Percentiles rank a stretch among this genome's conserved stretches.
Evolutionary conservation across 2,329 filamentous ascomycete species (phyloP).

Genomic region (Ceratocystis lukuohia): DNA sequence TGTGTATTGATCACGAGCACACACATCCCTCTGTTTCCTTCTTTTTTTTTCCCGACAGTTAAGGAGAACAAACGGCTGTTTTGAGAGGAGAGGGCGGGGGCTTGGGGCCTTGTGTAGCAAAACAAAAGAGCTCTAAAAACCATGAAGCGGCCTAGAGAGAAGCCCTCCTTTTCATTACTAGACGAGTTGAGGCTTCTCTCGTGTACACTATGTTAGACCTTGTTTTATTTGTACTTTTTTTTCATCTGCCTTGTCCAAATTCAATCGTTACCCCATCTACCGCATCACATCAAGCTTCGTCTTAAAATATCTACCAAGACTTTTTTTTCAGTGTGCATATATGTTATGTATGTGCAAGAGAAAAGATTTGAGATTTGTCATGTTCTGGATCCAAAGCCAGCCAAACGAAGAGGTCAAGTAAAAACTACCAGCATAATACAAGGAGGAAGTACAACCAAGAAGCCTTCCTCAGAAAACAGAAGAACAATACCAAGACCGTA

Average conservation of each 20-base stretch:
- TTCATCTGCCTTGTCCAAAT: neutral
- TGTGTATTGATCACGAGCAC: neutral
- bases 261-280: neutral
- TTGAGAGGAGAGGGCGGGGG: neutral
- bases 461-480: slow-evolving; percentile 2
- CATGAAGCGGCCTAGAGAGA: neutral
- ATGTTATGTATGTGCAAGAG: neutral
- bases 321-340: too few species aligned
- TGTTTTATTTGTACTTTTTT: slow-evolving; percentile 19
- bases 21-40: neutral
- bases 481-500: neutral
- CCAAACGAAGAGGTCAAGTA: neutral
- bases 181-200: slow-evolving; percentile 5
- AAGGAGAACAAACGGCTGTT: neutral
- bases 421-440: slow-evolving; percentile 6
- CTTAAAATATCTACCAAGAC: too few species aligned
- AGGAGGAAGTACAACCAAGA: neutral
- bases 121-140: neutral
- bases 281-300: neutral
- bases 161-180: neutral
- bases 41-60: neutral
- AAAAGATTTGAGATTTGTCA: neutral
- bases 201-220: slow-evolving; percentile 19
- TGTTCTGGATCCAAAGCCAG: neutral
- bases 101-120: neutral